A percentile compares a stretch with the other conserved stretches of the same genome.
phyloP scores from a whole-genome alignment of 441 rosid species.

The Brassica balearica region DNA sequence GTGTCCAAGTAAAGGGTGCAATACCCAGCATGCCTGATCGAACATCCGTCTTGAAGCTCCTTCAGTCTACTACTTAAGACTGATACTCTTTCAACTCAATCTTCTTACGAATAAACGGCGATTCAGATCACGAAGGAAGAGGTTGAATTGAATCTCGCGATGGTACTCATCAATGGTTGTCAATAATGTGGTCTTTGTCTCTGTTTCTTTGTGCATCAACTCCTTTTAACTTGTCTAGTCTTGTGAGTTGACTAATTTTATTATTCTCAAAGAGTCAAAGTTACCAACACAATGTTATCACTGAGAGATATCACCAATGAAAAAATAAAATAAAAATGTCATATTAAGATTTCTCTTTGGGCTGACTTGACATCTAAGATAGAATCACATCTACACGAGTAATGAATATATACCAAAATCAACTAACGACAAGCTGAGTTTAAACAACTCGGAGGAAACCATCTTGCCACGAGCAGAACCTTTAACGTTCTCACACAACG shows the following conservation, averaged over 20 bases:
- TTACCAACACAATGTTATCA: not conserved
- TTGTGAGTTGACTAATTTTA: not conserved
- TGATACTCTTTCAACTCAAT: not conserved
- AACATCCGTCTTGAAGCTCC: conserved; percentile 66
- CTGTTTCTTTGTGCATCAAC: conserved; percentile 7
- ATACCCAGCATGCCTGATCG: conserved; percentile 94
- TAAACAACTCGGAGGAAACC: conserved; percentile 26
- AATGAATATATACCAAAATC: not conserved
- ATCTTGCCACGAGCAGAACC: conserved; percentile 17
- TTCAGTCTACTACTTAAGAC: conserved; percentile 35
- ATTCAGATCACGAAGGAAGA: conserved; percentile 12
- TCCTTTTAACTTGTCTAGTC: conserved; percentile 14
- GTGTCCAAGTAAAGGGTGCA: conserved; percentile 95
- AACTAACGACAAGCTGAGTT: not conserved
- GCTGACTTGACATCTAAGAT: not conserved
- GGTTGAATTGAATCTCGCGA: not conserved
- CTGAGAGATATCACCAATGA: not conserved
- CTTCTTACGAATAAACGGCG: conserved; percentile 9
- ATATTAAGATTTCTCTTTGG: not conserved
- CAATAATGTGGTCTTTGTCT: conserved; percentile 9
- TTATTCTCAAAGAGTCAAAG: conserved; percentile 7
- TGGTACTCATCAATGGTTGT: not conserved
- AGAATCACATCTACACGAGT: not conserved
- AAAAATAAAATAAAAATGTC: not conserved
- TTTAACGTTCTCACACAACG: conserved; percentile 14